Evolutionary conservation across 495 filamentous ascomycete genomes (phyloP), one percentile per base, ranked within the genome.

Genomic region (Podospora bellae-mahoneyi): DNA sequence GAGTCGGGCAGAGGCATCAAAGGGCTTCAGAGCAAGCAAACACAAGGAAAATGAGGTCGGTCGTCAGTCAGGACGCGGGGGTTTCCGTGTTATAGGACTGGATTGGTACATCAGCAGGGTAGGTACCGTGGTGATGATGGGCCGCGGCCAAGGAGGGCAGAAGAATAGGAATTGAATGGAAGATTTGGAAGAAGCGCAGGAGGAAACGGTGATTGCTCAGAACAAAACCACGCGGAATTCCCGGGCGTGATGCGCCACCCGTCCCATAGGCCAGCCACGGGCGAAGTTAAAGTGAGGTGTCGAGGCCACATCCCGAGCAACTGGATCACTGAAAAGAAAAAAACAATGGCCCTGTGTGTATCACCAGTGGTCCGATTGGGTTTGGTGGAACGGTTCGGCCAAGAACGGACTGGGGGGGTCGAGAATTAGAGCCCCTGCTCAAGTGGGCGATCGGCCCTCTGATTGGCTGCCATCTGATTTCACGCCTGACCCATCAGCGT

Each of bases 381-480:
- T 58, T 19, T 20, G 23, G 55, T 19, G 55, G 23, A 58, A 58
- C n/a, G 55, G 23, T 58, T 20, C 10, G n/a, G 55, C 55, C 55
- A 58, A 58, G 55, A 48, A 16, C 39, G 55, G 23, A 26, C 55
- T 26, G 23, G 55, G 55, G 23, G 55, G 55, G 55, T 58, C n/a
- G 1, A 26, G 55, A 20, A 20, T 20, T 5, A 58, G 1, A 26
- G 23, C 23, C 55, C 16, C 55, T 26, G n/a, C 5, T 57, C 3
- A 58, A 7, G 23, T 20, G n/a, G 55, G 26, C 55, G 55, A 58
- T 58, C n/a, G 5, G 23, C n/a, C 6, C 55, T 26, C 16, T 58
- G 55, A 58, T 58, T 58, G 55, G 55, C 23, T 58, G 55, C 6
- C 55, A 58, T 58, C 55, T 58, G 55, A 58, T 58, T 58, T 58